Evolutionary conservation across 2,329 filamentous ascomycete genomes (phyloP).

Genomic region (Alternaria sp.): DNA sequence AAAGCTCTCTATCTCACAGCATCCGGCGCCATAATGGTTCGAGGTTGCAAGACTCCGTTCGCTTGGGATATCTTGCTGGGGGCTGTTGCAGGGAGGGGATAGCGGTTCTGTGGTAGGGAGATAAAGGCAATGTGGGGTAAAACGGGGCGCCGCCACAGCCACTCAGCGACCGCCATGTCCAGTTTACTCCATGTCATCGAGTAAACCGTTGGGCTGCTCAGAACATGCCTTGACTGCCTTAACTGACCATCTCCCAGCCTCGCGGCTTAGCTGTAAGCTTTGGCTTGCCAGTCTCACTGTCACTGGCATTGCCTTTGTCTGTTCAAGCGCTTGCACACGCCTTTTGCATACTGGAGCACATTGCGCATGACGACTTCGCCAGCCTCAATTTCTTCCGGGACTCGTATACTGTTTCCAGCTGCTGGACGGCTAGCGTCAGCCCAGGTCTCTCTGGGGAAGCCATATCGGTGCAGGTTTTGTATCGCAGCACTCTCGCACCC

Average conservation of each 20-base stretch:
- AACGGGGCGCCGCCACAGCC: slow-evolving; percentile 20
- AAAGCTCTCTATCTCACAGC: slow-evolving; percentile 36
- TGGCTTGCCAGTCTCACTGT: slow-evolving; percentile 2
- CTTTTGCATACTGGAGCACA: slow-evolving; percentile 3
- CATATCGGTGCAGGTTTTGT: neutral
- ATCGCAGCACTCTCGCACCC: neutral
- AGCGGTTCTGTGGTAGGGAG: slow-evolving; percentile 20
- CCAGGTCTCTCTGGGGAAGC: neutral
- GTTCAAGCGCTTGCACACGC: slow-evolving; percentile 3
- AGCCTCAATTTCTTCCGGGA: slow-evolving; percentile 3
- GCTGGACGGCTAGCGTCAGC: neutral
- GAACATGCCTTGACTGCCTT: slow-evolving; percentile 23
- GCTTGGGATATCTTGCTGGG: slow-evolving; percentile 19
- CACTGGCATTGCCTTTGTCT: neutral
- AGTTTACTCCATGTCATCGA: slow-evolving; percentile 44
- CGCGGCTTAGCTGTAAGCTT: slow-evolving; percentile 9
- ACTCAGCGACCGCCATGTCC: slow-evolving; percentile 24
- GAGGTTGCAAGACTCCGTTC: slow-evolving; percentile 26
- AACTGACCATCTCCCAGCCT: slow-evolving; percentile 13
- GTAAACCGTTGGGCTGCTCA: slow-evolving; percentile 32
- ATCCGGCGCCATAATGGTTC: slow-evolving; percentile 15
- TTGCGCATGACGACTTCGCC: slow-evolving; percentile 5
- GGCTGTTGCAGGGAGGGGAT: slow-evolving; percentile 19
- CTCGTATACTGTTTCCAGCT: slow-evolving; percentile 4
- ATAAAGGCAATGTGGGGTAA: slow-evolving; percentile 41